These are phyloP conservation scores for Silene latifolia DNA, from an alignment of 148 eudicot species.

Conservation along the genomic window DNA sequence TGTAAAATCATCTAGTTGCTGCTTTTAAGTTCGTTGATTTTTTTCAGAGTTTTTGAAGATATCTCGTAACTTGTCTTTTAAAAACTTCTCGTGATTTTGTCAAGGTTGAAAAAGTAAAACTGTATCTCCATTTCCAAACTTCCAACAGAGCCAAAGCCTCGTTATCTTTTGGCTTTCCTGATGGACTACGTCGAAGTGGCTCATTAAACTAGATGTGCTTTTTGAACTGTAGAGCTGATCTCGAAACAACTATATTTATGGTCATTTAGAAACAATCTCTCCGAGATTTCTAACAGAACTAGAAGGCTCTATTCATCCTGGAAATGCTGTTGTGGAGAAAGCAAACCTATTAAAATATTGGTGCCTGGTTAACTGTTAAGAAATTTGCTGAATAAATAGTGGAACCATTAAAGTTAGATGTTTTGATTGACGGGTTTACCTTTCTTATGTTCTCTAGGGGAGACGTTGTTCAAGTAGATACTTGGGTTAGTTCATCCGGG, in stretches of 20 bases:
- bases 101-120: too few species aligned
- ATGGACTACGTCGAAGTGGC: too few species aligned
- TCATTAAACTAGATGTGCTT: neutral
- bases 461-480: conserved; percentile 95
- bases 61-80: neutral
- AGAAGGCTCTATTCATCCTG: neutral
- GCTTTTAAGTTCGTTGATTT: neutral
- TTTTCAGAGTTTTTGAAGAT: neutral
- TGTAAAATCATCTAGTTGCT: neutral
- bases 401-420: neutral
- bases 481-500: conserved; percentile 91
- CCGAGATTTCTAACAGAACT: neutral
- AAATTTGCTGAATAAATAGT: neutral
- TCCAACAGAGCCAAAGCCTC: neutral
- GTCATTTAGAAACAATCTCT: neutral
- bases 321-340: neutral
- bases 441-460: conserved; percentile 53
- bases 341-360: neutral
- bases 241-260: too few species aligned
- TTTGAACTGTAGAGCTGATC: neutral
- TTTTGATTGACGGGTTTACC: neutral
- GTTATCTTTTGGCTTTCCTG: neutral
- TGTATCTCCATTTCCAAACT: too few species aligned
- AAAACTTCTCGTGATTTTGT: neutral
- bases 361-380: neutral